Evolutionary conservation across 129 eudicot genomes (phyloP).

Genomic region (Helianthus tuberosus): DNA sequence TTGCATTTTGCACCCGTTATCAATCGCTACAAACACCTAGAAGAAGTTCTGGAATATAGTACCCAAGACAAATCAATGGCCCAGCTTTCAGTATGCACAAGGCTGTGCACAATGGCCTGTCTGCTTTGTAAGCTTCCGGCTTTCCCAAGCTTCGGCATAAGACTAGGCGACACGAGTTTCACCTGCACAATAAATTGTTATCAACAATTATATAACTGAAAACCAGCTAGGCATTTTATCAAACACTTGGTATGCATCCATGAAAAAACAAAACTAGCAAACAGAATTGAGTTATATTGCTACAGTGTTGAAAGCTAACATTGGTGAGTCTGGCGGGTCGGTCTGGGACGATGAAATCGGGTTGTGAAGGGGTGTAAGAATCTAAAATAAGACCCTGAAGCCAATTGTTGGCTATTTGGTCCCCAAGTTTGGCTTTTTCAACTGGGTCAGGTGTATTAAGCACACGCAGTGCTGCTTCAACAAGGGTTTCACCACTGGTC

Average conservation of each 20-base stretch:
- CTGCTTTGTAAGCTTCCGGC: slow-evolving; percentile 94
- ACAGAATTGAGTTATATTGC: not conserved
- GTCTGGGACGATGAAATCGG: slow-evolving; percentile 66
- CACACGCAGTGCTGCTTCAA: slow-evolving; percentile 80
- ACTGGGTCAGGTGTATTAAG: slow-evolving; percentile 81
- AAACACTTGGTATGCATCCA: slow-evolving; percentile 42
- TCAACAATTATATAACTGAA: not conserved
- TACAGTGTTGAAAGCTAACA: slow-evolving; percentile 31
- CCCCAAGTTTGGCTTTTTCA: slow-evolving; percentile 84
- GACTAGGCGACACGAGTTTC: slow-evolving; percentile 77
- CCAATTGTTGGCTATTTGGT: slow-evolving; percentile 75
- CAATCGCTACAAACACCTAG: slow-evolving; percentile 22
- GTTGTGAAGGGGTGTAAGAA: slow-evolving; percentile 56
- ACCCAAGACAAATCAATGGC: slow-evolving; percentile 99
- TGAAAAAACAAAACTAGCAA: not conserved
- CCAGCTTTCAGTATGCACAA: slow-evolving; percentile 93
- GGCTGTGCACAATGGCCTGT: slow-evolving; percentile 94
- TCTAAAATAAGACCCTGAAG: slow-evolving; percentile 51
- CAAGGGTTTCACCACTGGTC: slow-evolving; percentile 59
- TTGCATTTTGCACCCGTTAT: not conserved
- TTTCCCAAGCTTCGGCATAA: slow-evolving; percentile 96
- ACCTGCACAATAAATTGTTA: slow-evolving; percentile 50
- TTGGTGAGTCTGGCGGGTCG: slow-evolving; percentile 74
- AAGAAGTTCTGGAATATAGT: not conserved
- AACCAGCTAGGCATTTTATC: slow-evolving; percentile 49